Base-by-base conservation (phyloP, 2,329 filamentous ascomycete species). In the Trichoderma guizhouense region DNA sequence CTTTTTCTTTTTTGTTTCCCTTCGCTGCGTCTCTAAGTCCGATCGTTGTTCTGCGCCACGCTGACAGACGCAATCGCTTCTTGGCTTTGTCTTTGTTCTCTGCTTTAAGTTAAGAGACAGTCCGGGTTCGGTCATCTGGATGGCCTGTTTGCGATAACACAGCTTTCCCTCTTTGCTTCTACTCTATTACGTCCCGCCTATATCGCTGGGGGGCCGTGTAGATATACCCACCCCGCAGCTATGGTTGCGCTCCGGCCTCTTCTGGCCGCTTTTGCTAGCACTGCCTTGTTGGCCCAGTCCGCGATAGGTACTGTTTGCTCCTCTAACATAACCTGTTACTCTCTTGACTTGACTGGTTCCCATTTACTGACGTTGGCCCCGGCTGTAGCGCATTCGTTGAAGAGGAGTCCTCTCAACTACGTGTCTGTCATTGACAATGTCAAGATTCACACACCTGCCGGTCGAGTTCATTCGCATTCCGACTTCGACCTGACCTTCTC, bases 401-500 rank as follows among this genome's bases (percentile, higher is more conserved):
- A 90, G 74, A 89, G 95, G 76, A 93, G 93, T 77, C 93, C 94
- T 36, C 86, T 99, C 74, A 89, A 87, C 76, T 90, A 92, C 78
- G 84, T 98, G 64, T 90, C 91, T 14, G 85, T 90, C 61, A 83
- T 98, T 75, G 90, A 95, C 73, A 88, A 94, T 78, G 88, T 92
- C 36, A 86, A 89, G 73, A 92, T 99, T 75, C 89, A 93, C 77
- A 93, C 94, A 0, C 90, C 91, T 18, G 92, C 92, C 60, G 90
- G 93, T 79, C 90, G 92, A 72, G 89, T 97, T 61, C 91, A 96
- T 79, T 91, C 94, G 63, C 85, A 92, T 71, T 95, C 94, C 15
- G 85, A 89, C 26, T 99, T 99, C 81, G 93, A 97, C 77, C 84
- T 99, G 73, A 91, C 89, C 34, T 98, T 99, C 80, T 86, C 89